Evolutionary conservation across 2,329 filamentous ascomycete species (phyloP).

Genomic region (Colletotrichum sp.): DNA sequence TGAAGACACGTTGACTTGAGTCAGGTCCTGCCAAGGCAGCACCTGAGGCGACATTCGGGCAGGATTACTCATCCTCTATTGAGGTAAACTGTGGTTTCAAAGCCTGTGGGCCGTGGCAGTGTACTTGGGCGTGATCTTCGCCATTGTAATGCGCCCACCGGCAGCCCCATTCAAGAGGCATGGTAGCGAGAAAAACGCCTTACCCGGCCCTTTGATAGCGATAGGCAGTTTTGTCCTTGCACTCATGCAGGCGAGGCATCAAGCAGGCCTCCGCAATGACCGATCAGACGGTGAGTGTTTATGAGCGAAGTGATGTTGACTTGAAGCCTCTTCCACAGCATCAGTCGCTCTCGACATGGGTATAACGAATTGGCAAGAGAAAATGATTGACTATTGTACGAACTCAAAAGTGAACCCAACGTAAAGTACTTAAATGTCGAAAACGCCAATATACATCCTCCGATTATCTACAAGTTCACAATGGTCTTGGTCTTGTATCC

Average conservation of each 20-base stretch:
- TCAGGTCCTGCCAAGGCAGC: background rate
- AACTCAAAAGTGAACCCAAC: background rate
- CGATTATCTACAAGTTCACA: background rate
- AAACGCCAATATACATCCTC: background rate
- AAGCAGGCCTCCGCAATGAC: background rate
- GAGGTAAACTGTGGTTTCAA: background rate
- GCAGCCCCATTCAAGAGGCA: background rate
- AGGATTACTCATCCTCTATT: background rate
- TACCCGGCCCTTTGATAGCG: background rate
- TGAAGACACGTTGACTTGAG: background rate
- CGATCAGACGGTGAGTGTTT: fast-evolving
- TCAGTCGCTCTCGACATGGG: background rate
- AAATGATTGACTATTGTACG: background rate
- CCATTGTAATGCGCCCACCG: background rate
- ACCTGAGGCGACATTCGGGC: background rate
- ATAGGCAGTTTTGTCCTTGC: background rate
- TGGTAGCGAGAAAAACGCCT: background rate
- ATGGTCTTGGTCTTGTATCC: background rate
- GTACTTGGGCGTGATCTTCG: background rate
- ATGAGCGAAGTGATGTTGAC: background rate
- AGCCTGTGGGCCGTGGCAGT: background rate
- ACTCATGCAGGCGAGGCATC: background rate
- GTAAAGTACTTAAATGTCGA: background rate
- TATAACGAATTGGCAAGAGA: background rate
- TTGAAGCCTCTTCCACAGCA: background rate